Base-by-base conservation (phyloP, 352 stramenopile species). In the Globisporangium canariense region DNA sequence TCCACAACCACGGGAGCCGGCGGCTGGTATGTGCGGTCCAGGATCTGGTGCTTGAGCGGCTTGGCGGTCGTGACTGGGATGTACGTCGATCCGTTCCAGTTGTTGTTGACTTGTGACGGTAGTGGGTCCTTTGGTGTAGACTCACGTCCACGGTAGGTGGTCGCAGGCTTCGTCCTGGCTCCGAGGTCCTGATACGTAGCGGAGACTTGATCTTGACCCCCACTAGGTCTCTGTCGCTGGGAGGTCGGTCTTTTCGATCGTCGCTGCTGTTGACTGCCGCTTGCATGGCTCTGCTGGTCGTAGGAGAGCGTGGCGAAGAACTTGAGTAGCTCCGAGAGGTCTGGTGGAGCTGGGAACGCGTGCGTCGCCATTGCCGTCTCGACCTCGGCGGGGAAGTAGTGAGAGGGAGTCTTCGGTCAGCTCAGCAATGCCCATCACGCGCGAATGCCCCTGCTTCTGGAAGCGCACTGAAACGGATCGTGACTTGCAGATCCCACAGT, bases 81-180 rank as follows among this genome's bases (percentile, higher is more conserved):
- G 25, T 81, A 71, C 0, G 81, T 90, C 0, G 81, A 90, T 25
- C 70, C 62, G 62, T 90, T 88, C 81, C 81, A 90, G 20, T 57
- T 67, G 49, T 66, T 67, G 25, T 13, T 54, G 10, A 9, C 52
- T 56, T 5, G 16, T 11, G 43, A 9, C 10, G 43, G 43, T 49
- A 18, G 43, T 20, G 36, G 20, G 20, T 16, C 28, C 49, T 38
- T 60, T 25, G 46, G 43, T 62, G 67, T 30, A n/a, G 60, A 62
- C n/a, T 28, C 25, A n/a, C 62, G 50, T 60, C 57, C 20, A 13
- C 14, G 13, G 6, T 40, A 14, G 25, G 14, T 25, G 49, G 16
- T 25, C 14, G 50, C 8, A 40, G 28, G n/a, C 25, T 40, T 16
- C 14, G 50, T 16, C 28, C 28, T 45, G 2, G 3, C 4, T 36